Evolutionary conservation across 768 basidiomycete genomes (phyloP).

Genomic region (Lactifluus echinatus): DNA sequence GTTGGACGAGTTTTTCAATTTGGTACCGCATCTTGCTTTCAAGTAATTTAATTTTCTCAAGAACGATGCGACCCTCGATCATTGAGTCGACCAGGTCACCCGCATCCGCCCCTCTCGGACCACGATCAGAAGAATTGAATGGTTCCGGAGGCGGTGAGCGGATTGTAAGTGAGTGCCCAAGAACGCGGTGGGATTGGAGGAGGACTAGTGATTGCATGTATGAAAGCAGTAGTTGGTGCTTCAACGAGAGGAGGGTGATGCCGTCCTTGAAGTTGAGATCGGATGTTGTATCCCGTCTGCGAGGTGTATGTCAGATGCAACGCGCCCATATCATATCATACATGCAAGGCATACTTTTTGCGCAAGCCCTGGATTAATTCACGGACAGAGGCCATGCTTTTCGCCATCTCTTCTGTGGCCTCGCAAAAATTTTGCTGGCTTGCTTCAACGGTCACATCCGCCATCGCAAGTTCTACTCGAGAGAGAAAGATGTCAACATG

Average conservation of each 20-base stretch:
- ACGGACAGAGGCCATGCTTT: slow-evolving; percentile 53
- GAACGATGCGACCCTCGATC: slow-evolving; percentile 69
- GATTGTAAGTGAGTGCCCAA: slow-evolving; percentile 52
- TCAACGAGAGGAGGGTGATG: slow-evolving; percentile 84
- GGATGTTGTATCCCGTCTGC: slow-evolving; percentile 27
- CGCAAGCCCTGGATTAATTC: slow-evolving; percentile 45
- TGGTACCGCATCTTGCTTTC: slow-evolving; percentile 90
- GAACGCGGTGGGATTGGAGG: slow-evolving; percentile 56
- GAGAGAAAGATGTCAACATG: not conserved
- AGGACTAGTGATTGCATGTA: slow-evolving; percentile 81
- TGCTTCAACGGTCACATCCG: slow-evolving; percentile 9
- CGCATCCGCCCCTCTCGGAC: slow-evolving; percentile 42
- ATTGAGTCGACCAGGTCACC: slow-evolving; percentile 77
- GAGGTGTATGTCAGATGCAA: not conserved
- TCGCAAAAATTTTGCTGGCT: slow-evolving; percentile 23
- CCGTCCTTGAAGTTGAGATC: slow-evolving; percentile 58
- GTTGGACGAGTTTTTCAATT: slow-evolving; percentile 83
- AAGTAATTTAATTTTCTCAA: slow-evolving; percentile 82
- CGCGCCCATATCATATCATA: not conserved
- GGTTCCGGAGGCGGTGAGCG: slow-evolving; percentile 41
- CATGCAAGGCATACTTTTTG: slow-evolving; percentile 38
- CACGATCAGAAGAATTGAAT: slow-evolving; percentile 47
- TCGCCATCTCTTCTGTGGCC: slow-evolving; percentile 47
- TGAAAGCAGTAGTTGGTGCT: slow-evolving; percentile 74
- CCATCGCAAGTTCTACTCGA: slow-evolving; percentile 1